Percentiles rank a stretch among this genome's conserved stretches.
Evolutionary conservation across 164 flowering plant species (phyloP).

Genomic region (Macadamia tetraphylla): DNA sequence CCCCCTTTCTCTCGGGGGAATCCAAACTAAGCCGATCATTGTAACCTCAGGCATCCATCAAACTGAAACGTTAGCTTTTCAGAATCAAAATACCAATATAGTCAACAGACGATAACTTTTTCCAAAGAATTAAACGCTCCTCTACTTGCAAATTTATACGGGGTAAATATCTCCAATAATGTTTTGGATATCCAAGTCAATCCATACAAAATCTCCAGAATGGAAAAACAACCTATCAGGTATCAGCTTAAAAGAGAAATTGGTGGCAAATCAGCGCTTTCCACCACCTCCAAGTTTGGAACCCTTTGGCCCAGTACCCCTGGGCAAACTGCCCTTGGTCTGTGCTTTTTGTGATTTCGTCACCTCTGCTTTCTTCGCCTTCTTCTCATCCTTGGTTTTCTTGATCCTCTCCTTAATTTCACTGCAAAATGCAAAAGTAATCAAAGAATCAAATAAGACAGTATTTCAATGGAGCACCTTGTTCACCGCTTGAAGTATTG

Average conservation of each 20-base stretch:
- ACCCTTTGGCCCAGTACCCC: constrained; percentile 35
- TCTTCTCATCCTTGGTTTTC: constrained; percentile 52
- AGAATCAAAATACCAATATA: too few relatives aligned
- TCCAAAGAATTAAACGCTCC: not conserved
- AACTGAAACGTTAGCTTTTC: too few relatives aligned
- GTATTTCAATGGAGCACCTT: not conserved
- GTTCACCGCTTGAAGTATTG: not conserved
- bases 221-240: not conserved
- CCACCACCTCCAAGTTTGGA: constrained; percentile 52
- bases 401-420: constrained; percentile 47
- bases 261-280: constrained; percentile 23
- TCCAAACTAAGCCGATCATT: too few relatives aligned
- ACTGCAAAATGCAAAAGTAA: constrained; percentile 15
- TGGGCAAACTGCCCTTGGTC: constrained; percentile 29
- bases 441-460: not conserved
- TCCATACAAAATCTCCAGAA: not conserved
- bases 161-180: not conserved
- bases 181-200: not conserved
- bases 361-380: constrained; percentile 47
- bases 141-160: not conserved
- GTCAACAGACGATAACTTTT: not conserved
- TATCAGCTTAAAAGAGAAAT: not conserved
- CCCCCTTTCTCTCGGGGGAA: too few relatives aligned
- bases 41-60: too few relatives aligned
- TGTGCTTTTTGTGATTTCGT: constrained; percentile 29